Conservation (phyloP, 2,329 filamentous ascomycete genomes). For the Ceratocystis variospora region DNA sequence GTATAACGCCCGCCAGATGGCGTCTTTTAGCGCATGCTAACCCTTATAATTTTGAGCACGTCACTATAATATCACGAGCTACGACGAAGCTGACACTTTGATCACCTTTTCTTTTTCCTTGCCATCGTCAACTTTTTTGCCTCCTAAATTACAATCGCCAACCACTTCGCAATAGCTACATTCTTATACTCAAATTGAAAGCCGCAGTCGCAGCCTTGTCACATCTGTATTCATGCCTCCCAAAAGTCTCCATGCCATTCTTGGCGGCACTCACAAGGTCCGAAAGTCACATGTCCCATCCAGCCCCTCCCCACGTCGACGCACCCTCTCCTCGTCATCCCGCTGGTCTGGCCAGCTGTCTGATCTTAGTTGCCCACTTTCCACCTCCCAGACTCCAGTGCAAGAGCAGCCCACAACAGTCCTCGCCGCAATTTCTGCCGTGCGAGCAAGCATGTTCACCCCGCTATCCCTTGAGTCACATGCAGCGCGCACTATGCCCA, state of each 20-base stretch:
- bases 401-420: not conserved
- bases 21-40: no score
- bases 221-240: conserved; percentile 22
- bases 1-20: no score
- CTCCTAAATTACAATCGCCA: not conserved
- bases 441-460: conserved; percentile 49
- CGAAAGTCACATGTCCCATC: conserved; percentile 2
- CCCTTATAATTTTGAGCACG: no score
- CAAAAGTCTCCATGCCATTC: conserved; percentile 28
- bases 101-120: not conserved
- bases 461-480: conserved; percentile 37
- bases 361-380: not conserved
- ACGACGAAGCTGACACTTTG: no score
- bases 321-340: not conserved
- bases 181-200: no score
- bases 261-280: conserved; percentile 23
- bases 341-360: not conserved
- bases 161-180: no score
- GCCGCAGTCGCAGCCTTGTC: no score
- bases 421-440: conserved; percentile 49
- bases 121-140: not conserved
- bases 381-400: not conserved
- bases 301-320: conserved; percentile 12
- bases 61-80: no score
- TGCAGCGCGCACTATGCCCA: conserved; percentile 45